Evolutionary conservation across 2,329 filamentous ascomycete species (phyloP).

Genomic region (Shiraia bambusicola): DNA sequence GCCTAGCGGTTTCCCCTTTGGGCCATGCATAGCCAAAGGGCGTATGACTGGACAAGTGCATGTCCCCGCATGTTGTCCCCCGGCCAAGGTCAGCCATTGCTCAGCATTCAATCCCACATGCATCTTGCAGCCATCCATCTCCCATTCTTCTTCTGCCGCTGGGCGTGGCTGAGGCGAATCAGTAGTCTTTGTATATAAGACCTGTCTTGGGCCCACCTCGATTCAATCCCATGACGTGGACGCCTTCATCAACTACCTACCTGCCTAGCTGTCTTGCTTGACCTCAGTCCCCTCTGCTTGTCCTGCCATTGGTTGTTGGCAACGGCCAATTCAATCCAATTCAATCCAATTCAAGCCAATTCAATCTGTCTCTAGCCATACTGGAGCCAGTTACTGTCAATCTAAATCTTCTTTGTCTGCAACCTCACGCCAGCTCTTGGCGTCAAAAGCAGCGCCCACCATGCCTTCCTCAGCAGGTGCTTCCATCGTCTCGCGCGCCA

Average conservation of each 20-base stretch:
- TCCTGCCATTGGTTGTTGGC: too few relatives aligned
- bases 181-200: constrained; percentile 23
- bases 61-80: constrained; percentile 9
- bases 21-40: constrained; percentile 5
- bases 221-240: not conserved
- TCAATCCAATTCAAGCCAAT: too few relatives aligned
- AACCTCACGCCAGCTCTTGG: constrained; percentile 9
- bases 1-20: constrained; percentile 8
- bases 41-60: constrained; percentile 7
- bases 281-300: too few relatives aligned
- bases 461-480: constrained; percentile 25
- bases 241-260: constrained; percentile 7
- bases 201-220: constrained; percentile 5
- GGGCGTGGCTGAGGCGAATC: constrained; percentile 25
- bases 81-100: constrained; percentile 16
- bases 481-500: constrained; percentile 24
- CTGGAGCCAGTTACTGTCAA: too few relatives aligned
- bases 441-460: constrained; percentile 12
- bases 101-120: constrained; percentile 17
- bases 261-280: constrained; percentile 3
- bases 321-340: too few relatives aligned
- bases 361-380: too few relatives aligned
- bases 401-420: constrained; percentile 13
- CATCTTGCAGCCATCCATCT: constrained; percentile 15
- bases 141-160: constrained; percentile 6